Evolutionary conservation across 306 rosid genomes (phyloP).

Genomic region (Erythrophleum fordii): DNA sequence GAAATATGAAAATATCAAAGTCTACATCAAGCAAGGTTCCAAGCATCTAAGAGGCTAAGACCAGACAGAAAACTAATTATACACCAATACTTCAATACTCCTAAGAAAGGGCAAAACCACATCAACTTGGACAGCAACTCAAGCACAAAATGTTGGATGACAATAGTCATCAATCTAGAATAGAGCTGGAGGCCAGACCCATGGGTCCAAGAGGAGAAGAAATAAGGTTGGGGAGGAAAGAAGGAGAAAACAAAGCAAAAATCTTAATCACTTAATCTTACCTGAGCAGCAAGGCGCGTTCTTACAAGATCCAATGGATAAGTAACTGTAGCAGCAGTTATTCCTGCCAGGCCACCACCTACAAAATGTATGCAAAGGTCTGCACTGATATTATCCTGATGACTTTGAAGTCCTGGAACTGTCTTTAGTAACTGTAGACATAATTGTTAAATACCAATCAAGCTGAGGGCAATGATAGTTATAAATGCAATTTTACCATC

Average conservation of each 20-base stretch:
- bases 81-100: not conserved
- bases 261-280: conserved; percentile 21
- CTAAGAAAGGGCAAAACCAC: not conserved
- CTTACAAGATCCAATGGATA: conserved; percentile 78
- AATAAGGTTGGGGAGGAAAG: not conserved
- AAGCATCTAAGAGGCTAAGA: conserved; percentile 9
- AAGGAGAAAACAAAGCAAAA: not conserved
- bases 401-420: conserved; percentile 60
- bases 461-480: not conserved
- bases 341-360: conserved; percentile 94
- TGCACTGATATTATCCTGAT: conserved; percentile 53
- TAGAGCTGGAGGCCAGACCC: not conserved
- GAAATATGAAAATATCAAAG: conserved; percentile 17
- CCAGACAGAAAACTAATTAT: not conserved
- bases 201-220: not conserved
- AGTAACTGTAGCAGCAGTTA: conserved; percentile 74
- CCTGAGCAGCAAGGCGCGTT: conserved; percentile 82
- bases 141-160: not conserved
- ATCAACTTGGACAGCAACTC: not conserved
- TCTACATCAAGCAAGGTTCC: not conserved
- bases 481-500: not conserved
- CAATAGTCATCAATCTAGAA: not conserved
- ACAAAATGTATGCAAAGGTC: conserved; percentile 71
- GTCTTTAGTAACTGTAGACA: conserved; percentile 58
- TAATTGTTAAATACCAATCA: conserved; percentile 25